Conservation (phyloP, 192 early-diverging fungal genomes). For the Podochytrium sp. region DNA sequence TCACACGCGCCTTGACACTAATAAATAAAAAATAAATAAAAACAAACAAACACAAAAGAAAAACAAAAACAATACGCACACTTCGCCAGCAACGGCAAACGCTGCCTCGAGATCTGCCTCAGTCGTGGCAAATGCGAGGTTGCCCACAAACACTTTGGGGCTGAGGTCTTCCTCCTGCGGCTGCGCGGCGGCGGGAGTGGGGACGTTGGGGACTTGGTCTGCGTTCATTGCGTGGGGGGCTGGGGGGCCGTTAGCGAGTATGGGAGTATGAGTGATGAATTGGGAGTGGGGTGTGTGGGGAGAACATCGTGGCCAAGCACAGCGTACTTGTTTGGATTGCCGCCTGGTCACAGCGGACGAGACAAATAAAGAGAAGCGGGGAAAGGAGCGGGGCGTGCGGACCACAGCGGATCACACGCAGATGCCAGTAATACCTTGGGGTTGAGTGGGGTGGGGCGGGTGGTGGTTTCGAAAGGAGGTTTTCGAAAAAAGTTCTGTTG, state of each 20-base stretch:
- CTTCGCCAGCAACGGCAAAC: slow-evolving; percentile 79
- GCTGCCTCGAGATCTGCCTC: slow-evolving; percentile 77
- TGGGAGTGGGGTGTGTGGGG: not conserved
- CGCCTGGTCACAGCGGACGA: too few species aligned
- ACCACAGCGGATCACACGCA: too few species aligned
- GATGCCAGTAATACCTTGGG: too few species aligned
- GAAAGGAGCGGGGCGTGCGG: too few species aligned
- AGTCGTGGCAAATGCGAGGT: slow-evolving; percentile 88
- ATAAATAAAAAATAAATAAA: not conserved
- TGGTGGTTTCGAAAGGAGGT: not conserved
- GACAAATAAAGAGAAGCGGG: too few species aligned
- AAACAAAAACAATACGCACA: slow-evolving; percentile 27
- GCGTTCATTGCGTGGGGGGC: not conserved
- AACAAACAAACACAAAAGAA: not conserved
- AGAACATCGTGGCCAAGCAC: not conserved
- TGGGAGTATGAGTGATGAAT: not conserved
- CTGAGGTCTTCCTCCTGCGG: not conserved
- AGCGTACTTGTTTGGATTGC: not conserved
- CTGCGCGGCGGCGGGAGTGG: not conserved
- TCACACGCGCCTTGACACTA: too few species aligned
- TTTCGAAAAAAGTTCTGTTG: not conserved
- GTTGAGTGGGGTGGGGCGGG: too few species aligned
- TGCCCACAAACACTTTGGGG: slow-evolving; percentile 92
- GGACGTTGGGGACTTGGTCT: not conserved
- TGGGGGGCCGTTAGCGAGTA: not conserved